Conservation (phyloP, 192 early-diverging fungal genomes). For the Coemansia asiatica region DNA sequence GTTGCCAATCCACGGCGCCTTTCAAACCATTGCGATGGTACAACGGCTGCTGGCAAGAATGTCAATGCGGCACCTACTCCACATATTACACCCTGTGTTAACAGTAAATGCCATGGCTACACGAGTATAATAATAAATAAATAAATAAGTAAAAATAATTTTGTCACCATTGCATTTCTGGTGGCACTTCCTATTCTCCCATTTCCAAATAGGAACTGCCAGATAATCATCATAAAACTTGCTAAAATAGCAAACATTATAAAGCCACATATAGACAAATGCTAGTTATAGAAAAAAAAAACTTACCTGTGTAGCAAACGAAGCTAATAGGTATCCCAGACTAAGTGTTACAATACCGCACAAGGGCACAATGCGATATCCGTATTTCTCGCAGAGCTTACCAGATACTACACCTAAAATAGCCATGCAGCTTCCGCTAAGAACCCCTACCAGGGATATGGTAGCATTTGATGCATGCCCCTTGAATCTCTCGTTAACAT, state of each 20-base stretch:
- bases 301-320: constrained; percentile 54
- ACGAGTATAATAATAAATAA: background rate
- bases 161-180: background rate
- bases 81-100: constrained; percentile 62
- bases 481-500: constrained; percentile 50
- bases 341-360: constrained; percentile 39
- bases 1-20: constrained; percentile 58
- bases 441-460: constrained; percentile 49
- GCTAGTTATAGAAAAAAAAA: background rate
- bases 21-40: constrained; percentile 62
- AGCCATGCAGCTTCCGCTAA: constrained; percentile 46
- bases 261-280: no score
- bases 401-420: constrained; percentile 49
- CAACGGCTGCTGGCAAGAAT: constrained; percentile 48
- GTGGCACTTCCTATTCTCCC: no score
- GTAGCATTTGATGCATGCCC: constrained; percentile 45
- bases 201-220: no score
- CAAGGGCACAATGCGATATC: constrained; percentile 40
- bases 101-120: constrained; percentile 63
- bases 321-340: constrained; percentile 49
- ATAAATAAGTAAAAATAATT: no score
- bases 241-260: no score
- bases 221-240: background rate
- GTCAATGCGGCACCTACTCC: constrained; percentile 56
- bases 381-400: constrained; percentile 48